Conservation (phyloP, 345 rosid species). For the Salix dunnii region DNA sequence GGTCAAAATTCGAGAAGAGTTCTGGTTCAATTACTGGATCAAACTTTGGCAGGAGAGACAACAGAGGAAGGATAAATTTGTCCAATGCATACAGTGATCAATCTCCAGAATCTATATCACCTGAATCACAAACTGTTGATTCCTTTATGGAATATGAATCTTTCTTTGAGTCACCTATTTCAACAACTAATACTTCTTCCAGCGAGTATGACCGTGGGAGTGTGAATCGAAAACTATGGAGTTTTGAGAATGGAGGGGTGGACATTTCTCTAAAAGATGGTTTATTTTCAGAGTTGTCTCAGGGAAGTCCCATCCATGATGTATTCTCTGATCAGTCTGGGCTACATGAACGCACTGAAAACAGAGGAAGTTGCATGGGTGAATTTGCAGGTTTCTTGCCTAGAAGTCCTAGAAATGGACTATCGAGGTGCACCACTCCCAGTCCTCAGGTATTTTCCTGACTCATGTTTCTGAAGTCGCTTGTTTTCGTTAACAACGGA, state of each 20-base stretch:
- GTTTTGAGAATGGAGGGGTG: conserved; percentile 50
- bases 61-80: conserved; percentile 25
- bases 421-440: conserved; percentile 48
- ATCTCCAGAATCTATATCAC: conserved; percentile 58
- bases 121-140: conserved; percentile 76
- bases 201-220: conserved; percentile 49
- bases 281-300: conserved; percentile 50
- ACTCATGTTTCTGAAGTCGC: neutral
- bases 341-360: conserved; percentile 26
- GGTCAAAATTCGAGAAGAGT: conserved; percentile 53
- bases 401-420: conserved; percentile 40
- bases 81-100: conserved; percentile 20
- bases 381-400: conserved; percentile 53
- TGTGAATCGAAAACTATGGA: conserved; percentile 63
- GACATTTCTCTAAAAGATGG: conserved; percentile 75
- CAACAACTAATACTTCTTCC: conserved; percentile 40
- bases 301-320: conserved; percentile 35
- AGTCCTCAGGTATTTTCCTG: conserved; percentile 57
- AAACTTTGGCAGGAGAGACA: conserved; percentile 45
- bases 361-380: conserved; percentile 29
- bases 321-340: conserved; percentile 33
- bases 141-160: conserved; percentile 55
- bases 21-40: conserved; percentile 63
- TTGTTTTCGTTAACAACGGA: neutral
- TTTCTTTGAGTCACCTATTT: conserved; percentile 53